Percentiles rank a stretch among this genome's conserved stretches.
phyloP scores from a whole-genome alignment of 345 rosid species.

The Firmiana major region DNA sequence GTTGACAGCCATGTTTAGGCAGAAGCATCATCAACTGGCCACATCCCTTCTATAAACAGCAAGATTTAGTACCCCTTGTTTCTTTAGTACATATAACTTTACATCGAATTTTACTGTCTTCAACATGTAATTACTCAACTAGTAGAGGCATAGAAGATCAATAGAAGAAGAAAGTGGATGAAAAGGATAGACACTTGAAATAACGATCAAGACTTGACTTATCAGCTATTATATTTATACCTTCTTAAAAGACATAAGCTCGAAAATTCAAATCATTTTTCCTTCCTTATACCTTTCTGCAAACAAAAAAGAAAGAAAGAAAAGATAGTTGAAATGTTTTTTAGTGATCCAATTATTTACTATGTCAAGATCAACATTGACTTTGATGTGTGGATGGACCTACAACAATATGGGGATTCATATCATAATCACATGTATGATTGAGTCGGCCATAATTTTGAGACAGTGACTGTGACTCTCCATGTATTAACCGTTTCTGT shows the following conservation, averaged over 20 bases:
- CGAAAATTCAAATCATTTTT: too few relatives aligned
- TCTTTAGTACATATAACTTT: not conserved
- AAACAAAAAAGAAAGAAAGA: too few relatives aligned
- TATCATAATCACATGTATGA: conserved; percentile 28
- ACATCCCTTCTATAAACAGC: too few relatives aligned
- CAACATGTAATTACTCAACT: not conserved
- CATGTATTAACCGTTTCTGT: conserved; percentile 7
- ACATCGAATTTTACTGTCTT: not conserved
- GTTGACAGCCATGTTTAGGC: not conserved
- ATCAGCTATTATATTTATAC: too few relatives aligned
- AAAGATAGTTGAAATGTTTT: not conserved
- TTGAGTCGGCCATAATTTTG: conserved; percentile 13
- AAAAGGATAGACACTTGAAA: too few relatives aligned
- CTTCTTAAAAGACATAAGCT: too few relatives aligned
- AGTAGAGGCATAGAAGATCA: too few relatives aligned
- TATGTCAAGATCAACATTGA: conserved; percentile 4
- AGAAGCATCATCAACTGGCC: not conserved
- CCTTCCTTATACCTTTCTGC: too few relatives aligned
- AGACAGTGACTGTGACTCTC: conserved; percentile 19
- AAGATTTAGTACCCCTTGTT: too few relatives aligned
- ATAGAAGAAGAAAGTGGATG: too few relatives aligned
- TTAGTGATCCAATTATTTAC: not conserved
- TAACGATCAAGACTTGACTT: too few relatives aligned
- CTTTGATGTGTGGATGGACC: conserved; percentile 1
- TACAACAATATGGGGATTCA: conserved; percentile 15